Conservation (phyloP, 495 filamentous ascomycete genomes). For the Podospora bellae-mahoneyi region DNA sequence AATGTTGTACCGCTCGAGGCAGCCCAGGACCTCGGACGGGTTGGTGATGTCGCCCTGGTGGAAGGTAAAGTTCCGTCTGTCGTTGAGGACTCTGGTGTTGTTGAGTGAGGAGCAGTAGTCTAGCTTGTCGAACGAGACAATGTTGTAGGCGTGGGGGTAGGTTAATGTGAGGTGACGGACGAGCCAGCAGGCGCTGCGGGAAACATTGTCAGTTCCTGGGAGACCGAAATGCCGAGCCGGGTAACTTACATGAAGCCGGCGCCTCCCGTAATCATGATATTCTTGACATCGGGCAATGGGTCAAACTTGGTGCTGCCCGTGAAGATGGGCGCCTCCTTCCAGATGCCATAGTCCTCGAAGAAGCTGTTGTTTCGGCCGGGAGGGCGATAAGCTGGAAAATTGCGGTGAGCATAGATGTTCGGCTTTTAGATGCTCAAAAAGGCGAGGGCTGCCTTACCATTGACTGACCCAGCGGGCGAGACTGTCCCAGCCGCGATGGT, state of each 20-base stretch:
- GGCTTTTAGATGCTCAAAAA: background rate
- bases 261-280: conserved; percentile 70
- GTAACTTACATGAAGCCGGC: conserved; percentile 65
- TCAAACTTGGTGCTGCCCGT: conserved; percentile 62
- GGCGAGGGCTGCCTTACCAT: background rate
- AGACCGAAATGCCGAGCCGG: background rate
- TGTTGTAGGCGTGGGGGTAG: conserved; percentile 65
- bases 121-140: conserved; percentile 73
- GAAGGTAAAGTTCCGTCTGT: conserved; percentile 67
- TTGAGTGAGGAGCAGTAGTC: conserved; percentile 70
- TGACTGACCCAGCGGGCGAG: background rate
- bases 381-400: conserved; percentile 7
- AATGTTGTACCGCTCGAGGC: conserved; percentile 59
- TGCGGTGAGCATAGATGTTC: background rate
- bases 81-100: conserved; percentile 61
- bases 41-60: conserved; percentile 67
- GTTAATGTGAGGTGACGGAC: conserved; percentile 64
- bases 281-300: conserved; percentile 58
- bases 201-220: conserved; percentile 15
- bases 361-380: conserved; percentile 32
- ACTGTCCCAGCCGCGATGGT: background rate
- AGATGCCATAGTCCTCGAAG: conserved; percentile 53
- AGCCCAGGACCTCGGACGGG: conserved; percentile 55
- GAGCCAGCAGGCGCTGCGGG: conserved; percentile 61
- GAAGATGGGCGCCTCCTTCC: conserved; percentile 64